Evolutionary conservation across 352 stramenopile genomes (phyloP).

Genomic region (Phytophthora sojae): DNA sequence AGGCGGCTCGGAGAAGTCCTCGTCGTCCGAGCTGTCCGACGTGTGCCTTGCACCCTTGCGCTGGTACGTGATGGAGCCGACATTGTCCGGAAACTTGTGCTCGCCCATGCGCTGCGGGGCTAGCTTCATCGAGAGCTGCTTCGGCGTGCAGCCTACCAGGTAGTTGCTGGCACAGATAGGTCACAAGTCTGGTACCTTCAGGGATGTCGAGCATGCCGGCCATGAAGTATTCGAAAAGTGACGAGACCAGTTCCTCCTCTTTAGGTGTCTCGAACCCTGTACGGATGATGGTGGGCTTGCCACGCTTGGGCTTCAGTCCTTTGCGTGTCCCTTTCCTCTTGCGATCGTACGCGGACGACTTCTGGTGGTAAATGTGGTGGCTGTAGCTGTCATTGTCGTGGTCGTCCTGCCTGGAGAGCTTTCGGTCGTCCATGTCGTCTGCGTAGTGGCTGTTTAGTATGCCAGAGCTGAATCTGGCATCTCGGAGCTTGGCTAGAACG

Average conservation of each 20-base stretch:
- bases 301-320: conserved; percentile 32
- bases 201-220: conserved; percentile 57
- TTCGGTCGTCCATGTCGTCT: conserved; percentile 17
- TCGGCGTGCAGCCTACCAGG: conserved; percentile 54
- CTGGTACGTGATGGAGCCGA: conserved; percentile 62
- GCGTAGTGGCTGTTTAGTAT: conserved; percentile 18
- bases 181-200: conserved; percentile 65
- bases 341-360: conserved; percentile 4
- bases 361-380: conserved; percentile 1
- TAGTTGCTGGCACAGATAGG: conserved; percentile 67
- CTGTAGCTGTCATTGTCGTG: conserved; percentile 11
- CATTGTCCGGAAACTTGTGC: conserved; percentile 64
- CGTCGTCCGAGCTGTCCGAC: conserved; percentile 26
- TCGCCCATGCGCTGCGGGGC: conserved; percentile 58
- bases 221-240: conserved; percentile 72
- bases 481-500: conserved; percentile 45
- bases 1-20: conserved; percentile 50
- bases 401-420: conserved; percentile 18
- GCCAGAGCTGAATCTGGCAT: conserved; percentile 42
- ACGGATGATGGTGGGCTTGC: conserved; percentile 73
- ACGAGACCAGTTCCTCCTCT: conserved; percentile 66
- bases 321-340: conserved; percentile 25
- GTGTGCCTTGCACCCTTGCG: conserved; percentile 42
- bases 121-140: conserved; percentile 77
- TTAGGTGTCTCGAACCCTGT: conserved; percentile 73